These are phyloP conservation scores for Sporobolomyces phaffii DNA, from an alignment of 768 basidiomycete species.

Conservation along the genomic window DNA sequence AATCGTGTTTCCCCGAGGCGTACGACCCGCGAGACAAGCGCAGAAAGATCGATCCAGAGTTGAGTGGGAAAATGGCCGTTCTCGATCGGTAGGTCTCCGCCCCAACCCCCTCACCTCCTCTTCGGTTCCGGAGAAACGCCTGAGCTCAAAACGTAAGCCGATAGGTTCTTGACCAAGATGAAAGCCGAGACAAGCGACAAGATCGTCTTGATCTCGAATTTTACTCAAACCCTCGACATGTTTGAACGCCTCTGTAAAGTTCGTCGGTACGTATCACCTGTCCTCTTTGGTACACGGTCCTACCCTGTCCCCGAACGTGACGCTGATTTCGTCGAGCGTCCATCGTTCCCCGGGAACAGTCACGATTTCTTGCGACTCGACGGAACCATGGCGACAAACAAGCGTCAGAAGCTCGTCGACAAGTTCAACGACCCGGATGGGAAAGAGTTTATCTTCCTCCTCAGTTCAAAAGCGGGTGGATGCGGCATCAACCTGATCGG, in stretches of 20 bases:
- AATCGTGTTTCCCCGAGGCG: slow-evolving; percentile 36
- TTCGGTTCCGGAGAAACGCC: too few relatives aligned
- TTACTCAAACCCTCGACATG: slow-evolving; percentile 87
- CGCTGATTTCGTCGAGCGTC: background rate
- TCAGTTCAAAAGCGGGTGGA: slow-evolving; percentile 93
- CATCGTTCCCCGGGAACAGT: too few relatives aligned
- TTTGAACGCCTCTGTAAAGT: slow-evolving; percentile 55
- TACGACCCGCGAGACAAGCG: slow-evolving; percentile 39
- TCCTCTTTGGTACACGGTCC: background rate
- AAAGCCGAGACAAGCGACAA: slow-evolving; percentile 80
- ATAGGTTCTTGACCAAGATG: slow-evolving; percentile 55
- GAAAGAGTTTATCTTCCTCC: slow-evolving; percentile 69
- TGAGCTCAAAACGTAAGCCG: too few relatives aligned
- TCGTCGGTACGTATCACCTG: slow-evolving; percentile 28
- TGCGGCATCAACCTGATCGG: slow-evolving; percentile 91
- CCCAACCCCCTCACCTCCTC: background rate
- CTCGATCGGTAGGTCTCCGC: slow-evolving; percentile 39
- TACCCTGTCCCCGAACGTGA: background rate
- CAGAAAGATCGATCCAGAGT: slow-evolving; percentile 29
- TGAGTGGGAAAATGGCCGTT: slow-evolving; percentile 42
- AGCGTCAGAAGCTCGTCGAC: slow-evolving; percentile 84
- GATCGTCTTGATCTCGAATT: slow-evolving; percentile 90
- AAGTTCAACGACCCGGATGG: slow-evolving; percentile 63
- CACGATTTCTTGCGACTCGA: slow-evolving; percentile 39
- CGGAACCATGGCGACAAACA: slow-evolving; percentile 48